Conservation (phyloP, 2,329 filamentous ascomycete genomes). For the Neofusicoccum umdonicola region DNA sequence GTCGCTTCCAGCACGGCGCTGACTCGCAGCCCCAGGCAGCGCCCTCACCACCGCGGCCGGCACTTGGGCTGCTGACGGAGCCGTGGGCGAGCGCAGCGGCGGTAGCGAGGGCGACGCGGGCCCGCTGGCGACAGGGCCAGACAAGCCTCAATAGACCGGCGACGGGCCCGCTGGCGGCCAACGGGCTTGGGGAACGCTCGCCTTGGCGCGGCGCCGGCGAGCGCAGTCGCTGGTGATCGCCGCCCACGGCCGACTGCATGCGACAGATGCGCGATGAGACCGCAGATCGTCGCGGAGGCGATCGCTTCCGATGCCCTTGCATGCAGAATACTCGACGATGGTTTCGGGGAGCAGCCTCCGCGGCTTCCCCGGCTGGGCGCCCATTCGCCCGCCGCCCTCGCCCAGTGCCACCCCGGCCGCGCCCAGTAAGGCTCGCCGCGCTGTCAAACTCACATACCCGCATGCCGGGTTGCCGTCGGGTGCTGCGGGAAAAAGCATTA, state of each 20-base stretch:
- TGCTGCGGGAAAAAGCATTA: conserved; percentile 4
- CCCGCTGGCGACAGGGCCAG: too few relatives aligned
- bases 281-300: background rate
- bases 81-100: too few relatives aligned
- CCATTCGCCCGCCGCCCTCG: background rate
- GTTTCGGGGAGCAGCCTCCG: background rate
- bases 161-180: too few relatives aligned
- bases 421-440: background rate
- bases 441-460: background rate
- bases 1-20: background rate
- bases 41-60: too few relatives aligned
- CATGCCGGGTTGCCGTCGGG: background rate
- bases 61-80: too few relatives aligned
- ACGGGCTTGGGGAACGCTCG: background rate
- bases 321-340: background rate
- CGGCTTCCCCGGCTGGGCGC: background rate
- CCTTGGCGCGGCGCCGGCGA: background rate
- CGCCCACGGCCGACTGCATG: too few relatives aligned
- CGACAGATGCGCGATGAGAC: background rate
- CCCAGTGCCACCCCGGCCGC: background rate
- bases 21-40: background rate
- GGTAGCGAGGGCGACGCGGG: too few relatives aligned
- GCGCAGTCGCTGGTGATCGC: background rate
- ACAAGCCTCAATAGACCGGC: too few relatives aligned
- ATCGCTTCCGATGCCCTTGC: background rate